Percentiles rank a stretch among this genome's conserved stretches.
Conservation (phyloP, 345 rosid species). For the Raphanus raphanistrum region DNA sequence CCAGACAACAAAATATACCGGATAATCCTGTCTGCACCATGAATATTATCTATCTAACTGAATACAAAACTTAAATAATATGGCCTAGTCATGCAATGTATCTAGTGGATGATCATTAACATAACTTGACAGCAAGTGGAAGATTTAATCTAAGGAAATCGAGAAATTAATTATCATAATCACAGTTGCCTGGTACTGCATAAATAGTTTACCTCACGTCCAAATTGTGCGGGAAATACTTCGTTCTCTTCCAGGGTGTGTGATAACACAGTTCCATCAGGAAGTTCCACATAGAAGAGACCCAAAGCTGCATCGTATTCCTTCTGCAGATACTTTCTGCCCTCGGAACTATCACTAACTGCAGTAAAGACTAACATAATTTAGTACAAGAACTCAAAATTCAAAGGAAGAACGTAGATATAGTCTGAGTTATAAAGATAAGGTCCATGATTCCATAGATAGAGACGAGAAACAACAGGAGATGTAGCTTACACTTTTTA, state of each 20-base stretch:
- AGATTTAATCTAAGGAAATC: not conserved
- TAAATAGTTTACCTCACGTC: conserved; percentile 67
- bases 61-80: conserved; percentile 3
- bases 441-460: not conserved
- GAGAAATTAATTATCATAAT: not conserved
- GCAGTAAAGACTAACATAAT: conserved; percentile 22
- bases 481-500: conserved; percentile 53
- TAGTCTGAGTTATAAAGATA: not conserved
- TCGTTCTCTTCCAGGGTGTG: conserved; percentile 73
- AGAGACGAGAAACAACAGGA: not conserved
- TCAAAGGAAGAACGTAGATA: not conserved
- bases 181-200: not conserved
- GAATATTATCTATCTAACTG: not conserved
- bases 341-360: conserved; percentile 53
- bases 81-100: not conserved
- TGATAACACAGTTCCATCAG: conserved; percentile 62
- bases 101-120: not conserved
- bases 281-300: conserved; percentile 80
- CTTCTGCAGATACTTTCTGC: conserved; percentile 66
- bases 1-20: not conserved
- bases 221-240: conserved; percentile 84
- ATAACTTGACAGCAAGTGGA: not conserved
- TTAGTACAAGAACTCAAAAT: not conserved
- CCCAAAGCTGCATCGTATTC: conserved; percentile 56
- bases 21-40: not conserved